These are phyloP conservation scores for Priceomyces medius DNA, from an alignment of 805 yeast genomes.

Conservation along the genomic window DNA sequence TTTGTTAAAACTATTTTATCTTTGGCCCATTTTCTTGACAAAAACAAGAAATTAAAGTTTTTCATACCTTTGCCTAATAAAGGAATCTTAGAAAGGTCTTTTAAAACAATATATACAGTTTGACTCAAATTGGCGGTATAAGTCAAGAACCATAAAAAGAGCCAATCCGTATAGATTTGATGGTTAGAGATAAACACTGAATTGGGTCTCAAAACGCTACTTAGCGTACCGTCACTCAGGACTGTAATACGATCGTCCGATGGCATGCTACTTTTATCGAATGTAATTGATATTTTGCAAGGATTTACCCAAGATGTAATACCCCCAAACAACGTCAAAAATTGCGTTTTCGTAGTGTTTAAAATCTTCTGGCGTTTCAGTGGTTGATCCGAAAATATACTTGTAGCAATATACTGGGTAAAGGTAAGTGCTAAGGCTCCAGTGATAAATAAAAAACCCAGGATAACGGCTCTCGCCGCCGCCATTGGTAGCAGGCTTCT, in stretches of 20 bases:
- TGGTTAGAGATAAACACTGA: constrained; percentile 82
- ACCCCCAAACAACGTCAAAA: constrained; percentile 53
- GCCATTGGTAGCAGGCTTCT: constrained; percentile 19
- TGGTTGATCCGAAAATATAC: constrained; percentile 29
- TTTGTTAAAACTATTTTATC: constrained; percentile 63
- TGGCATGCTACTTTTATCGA: constrained; percentile 32
- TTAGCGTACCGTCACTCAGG: constrained; percentile 24
- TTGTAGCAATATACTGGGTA: constrained; percentile 44
- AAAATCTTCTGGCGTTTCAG: constrained; percentile 41
- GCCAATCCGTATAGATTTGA: constrained; percentile 94
- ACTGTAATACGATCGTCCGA: constrained; percentile 24
- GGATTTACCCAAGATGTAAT: constrained; percentile 54
- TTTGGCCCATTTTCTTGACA: constrained; percentile 81
- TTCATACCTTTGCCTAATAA: constrained; percentile 84
- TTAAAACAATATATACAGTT: constrained; percentile 69
- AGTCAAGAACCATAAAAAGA: constrained; percentile 81
- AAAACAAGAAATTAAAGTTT: constrained; percentile 71
- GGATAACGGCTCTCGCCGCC: constrained; percentile 20
- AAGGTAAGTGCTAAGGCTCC: constrained; percentile 42
- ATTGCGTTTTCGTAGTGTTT: constrained; percentile 56
- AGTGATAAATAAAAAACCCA: constrained; percentile 19
- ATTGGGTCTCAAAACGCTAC: constrained; percentile 41
- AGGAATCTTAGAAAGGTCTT: constrained; percentile 75
- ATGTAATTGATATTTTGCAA: constrained; percentile 50
- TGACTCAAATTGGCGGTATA: constrained; percentile 68